A percentile compares a stretch with the other conserved stretches of the same genome.
phyloP scores from a whole-genome alignment of 2,329 filamentous ascomycete species.

The Verticillium zaregamsianum region DNA sequence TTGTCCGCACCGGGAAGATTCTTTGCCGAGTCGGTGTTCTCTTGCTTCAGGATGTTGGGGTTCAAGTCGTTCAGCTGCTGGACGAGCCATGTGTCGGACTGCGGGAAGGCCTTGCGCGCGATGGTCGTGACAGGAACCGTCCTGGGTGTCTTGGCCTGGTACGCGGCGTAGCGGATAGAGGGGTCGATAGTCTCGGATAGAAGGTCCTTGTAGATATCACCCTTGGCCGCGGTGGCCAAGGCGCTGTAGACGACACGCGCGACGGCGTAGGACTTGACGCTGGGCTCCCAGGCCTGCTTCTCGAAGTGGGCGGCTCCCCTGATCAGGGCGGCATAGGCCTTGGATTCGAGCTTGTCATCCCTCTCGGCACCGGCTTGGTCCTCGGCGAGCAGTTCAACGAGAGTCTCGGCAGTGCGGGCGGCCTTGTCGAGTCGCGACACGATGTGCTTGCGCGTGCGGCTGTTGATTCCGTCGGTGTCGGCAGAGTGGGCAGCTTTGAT shows the following conservation, averaged over 20 bases:
- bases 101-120: constrained; percentile 73
- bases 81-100: constrained; percentile 57
- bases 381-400: constrained; percentile 64
- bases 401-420: constrained; percentile 60
- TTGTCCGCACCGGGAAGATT: constrained; percentile 36
- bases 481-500: constrained; percentile 81
- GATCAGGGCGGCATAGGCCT: constrained; percentile 76
- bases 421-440: constrained; percentile 84
- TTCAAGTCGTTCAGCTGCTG: constrained; percentile 68
- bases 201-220: constrained; percentile 81
- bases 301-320: constrained; percentile 78
- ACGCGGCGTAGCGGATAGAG: constrained; percentile 90
- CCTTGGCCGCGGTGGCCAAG: constrained; percentile 61
- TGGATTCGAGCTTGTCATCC: constrained; percentile 76
- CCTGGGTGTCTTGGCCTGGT: constrained; percentile 82
- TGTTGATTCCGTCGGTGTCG: constrained; percentile 74
- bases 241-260: constrained; percentile 80
- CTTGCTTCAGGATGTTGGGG: constrained; percentile 60
- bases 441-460: constrained; percentile 80
- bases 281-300: constrained; percentile 79
- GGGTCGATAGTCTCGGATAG: constrained; percentile 84
- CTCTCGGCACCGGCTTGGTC: constrained; percentile 57
- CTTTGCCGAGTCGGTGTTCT: constrained; percentile 41
- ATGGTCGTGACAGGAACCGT: constrained; percentile 78
- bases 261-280: constrained; percentile 70